Percentiles rank a stretch among this genome's conserved stretches.
Conservation (phyloP, 345 rosid genomes). For the Pistacia atlantica region DNA sequence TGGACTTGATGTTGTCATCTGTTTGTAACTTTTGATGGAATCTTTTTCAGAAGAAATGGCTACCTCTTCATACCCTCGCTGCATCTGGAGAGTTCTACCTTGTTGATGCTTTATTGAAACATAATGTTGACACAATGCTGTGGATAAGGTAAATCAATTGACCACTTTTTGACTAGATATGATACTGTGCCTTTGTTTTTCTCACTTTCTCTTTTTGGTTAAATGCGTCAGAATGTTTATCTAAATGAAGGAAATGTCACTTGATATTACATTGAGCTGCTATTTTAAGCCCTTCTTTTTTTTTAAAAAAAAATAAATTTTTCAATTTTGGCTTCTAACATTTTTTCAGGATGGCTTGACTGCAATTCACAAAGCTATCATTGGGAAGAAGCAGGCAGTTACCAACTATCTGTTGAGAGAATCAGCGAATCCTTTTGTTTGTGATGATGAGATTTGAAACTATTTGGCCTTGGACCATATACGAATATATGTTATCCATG, state of each 20-base stretch:
- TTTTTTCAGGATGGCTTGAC: slow-evolving; percentile 71
- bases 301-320: neutral
- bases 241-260: neutral
- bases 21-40: slow-evolving; percentile 1
- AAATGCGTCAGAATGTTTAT: neutral
- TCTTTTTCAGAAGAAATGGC: slow-evolving; percentile 65
- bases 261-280: neutral
- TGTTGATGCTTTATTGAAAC: slow-evolving; percentile 72
- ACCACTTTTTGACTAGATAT: neutral
- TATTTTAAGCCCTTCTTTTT: neutral
- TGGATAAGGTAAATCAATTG: slow-evolving; percentile 55
- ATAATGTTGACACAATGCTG: slow-evolving; percentile 73
- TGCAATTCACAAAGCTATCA: slow-evolving; percentile 85
- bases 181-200: neutral
- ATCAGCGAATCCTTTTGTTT: slow-evolving; percentile 85
- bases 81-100: slow-evolving; percentile 91
- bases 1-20: neutral
- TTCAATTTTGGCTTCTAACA: neutral
- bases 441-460: slow-evolving; percentile 57
- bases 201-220: neutral
- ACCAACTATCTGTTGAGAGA: slow-evolving; percentile 83
- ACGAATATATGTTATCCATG: neutral
- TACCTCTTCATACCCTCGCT: slow-evolving; percentile 84
- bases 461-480: slow-evolving; percentile 2
- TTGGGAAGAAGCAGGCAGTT: slow-evolving; percentile 82